A percentile compares a stretch with the other conserved stretches of the same genome.
Evolutionary conservation across 2,329 filamentous ascomycete species (phyloP).

Genomic region (Ambrosiella beaveri): DNA sequence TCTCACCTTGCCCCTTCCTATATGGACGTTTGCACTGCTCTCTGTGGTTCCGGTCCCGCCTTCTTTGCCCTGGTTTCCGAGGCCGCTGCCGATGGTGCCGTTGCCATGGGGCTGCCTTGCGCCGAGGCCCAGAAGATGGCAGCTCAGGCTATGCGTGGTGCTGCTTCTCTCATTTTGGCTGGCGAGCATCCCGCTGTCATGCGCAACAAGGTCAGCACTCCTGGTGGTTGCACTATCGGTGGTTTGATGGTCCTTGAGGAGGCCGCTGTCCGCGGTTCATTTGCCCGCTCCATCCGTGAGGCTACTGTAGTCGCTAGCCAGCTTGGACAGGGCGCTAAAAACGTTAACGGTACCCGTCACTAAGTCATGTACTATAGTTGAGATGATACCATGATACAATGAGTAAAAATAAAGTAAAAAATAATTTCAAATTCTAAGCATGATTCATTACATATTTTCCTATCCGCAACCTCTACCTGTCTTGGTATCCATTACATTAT

Average conservation of each 20-base stretch:
- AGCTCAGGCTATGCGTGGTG: constrained; percentile 60
- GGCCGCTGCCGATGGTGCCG: constrained; percentile 57
- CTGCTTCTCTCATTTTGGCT: constrained; percentile 48
- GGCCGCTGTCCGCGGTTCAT: constrained; percentile 46
- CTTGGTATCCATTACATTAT: neutral
- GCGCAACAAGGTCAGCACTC: constrained; percentile 59
- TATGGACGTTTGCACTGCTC: constrained; percentile 58
- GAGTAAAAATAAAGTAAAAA: constrained; percentile 13
- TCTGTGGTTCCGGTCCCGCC: constrained; percentile 58
- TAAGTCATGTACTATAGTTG: constrained; percentile 1
- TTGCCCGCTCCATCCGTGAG: constrained; percentile 52
- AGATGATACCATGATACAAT: constrained; percentile 9
- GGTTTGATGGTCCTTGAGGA: constrained; percentile 61
- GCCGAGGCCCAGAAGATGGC: constrained; percentile 61
- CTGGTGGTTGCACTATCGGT: constrained; percentile 61
- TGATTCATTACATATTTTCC: neutral
- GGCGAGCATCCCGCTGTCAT: constrained; percentile 62
- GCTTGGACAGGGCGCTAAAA: constrained; percentile 30
- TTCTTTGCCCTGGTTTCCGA: constrained; percentile 64
- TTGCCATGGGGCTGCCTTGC: constrained; percentile 61
- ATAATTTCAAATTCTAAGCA: constrained; percentile 15
- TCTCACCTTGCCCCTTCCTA: constrained; percentile 46
- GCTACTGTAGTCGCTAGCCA: constrained; percentile 53
- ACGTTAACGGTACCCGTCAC: constrained; percentile 21
- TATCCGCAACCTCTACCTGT: neutral